Evolutionary conservation across 1,284 basidiomycete genomes (phyloP).

Genomic region (Coniophora puteana): DNA sequence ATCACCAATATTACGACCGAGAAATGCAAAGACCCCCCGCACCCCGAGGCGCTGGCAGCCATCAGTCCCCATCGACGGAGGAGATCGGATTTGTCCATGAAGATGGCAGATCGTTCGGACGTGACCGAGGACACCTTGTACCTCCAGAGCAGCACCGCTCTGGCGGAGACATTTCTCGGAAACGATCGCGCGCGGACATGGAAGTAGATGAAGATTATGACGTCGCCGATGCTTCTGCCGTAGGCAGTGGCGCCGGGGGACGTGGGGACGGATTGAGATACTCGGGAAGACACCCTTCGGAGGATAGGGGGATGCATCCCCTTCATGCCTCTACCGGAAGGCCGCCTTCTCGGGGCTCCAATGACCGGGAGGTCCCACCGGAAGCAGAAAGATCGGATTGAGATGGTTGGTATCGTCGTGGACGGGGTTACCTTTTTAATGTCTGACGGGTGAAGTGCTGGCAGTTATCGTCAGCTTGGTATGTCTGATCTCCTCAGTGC

Average conservation of each 20-base stretch:
- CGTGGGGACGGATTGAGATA: slow-evolving; percentile 26
- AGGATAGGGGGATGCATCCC: slow-evolving; percentile 54
- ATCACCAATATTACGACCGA: slow-evolving; percentile 44
- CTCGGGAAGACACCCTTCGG: slow-evolving; percentile 26
- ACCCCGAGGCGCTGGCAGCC: slow-evolving; percentile 35
- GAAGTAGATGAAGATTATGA: slow-evolving; percentile 50
- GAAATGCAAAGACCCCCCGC: slow-evolving; percentile 43
- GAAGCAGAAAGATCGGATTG: slow-evolving; percentile 32
- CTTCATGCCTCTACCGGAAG: slow-evolving; percentile 51
- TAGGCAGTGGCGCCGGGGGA: slow-evolving; percentile 28
- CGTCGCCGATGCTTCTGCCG: slow-evolving; percentile 32
- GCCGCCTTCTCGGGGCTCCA: slow-evolving; percentile 33
- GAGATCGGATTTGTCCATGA: slow-evolving; percentile 47
- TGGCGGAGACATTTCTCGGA: slow-evolving; percentile 38
- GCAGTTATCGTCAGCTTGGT: slow-evolving; percentile 7
- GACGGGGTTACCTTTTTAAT: slow-evolving; percentile 26
- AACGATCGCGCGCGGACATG: slow-evolving; percentile 58
- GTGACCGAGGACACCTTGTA: slow-evolving; percentile 27
- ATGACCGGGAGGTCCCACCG: slow-evolving; percentile 40
- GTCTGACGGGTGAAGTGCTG: slow-evolving; percentile 31
- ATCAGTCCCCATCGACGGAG: slow-evolving; percentile 32
- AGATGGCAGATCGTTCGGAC: slow-evolving; percentile 38
- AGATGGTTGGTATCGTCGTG: slow-evolving; percentile 12
- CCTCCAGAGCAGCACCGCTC: slow-evolving; percentile 24
- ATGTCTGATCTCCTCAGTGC: slow-evolving; percentile 8